Base-by-base conservation (phyloP, 768 basidiomycete genomes). In the Cyclocybe cylindracea region DNA sequence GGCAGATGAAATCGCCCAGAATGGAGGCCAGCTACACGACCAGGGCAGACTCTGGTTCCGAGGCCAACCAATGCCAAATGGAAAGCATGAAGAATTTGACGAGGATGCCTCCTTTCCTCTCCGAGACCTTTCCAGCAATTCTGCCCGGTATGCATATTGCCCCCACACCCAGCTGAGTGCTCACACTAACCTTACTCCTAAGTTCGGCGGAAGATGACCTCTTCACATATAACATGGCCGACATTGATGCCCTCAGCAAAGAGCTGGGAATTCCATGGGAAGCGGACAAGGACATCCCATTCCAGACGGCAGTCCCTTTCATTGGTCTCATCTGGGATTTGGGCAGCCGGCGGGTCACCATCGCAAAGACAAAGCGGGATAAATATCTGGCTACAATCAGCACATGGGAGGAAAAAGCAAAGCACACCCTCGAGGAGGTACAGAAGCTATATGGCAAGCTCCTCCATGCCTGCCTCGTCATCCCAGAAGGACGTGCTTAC, bases 321-420 rank as follows among this genome's bases (percentile, higher is more conserved):
- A 66, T 4, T 51, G 56, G 0, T 56, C 65, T 46, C 61, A 59
- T 0, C n/a, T n/a, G 1, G 1, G 38, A 0, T 53, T 66, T 42
- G n/a, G n/a, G n/a, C n/a, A n/a, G n/a, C n/a, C n/a, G n/a, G n/a
- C n/a, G n/a, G n/a, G n/a, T n/a, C n/a, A n/a, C n/a, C n/a, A n/a
- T n/a, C n/a, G n/a, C n/a, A n/a, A n/a, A n/a, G n/a, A n/a, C 24
- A 24, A 24, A 24, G 24, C 2, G 5, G 24, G 24, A 2, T 66
- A 74, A 49, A 67, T 66, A 78, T 52, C 71, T 78, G 7, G 60
- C 76, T 39, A 7, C 10, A 0, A 47, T 76, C 2, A 72, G 71
- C 0, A 13, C 39, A 0, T 24, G 24, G 24, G 24, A 24, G 5
- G 5, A 24, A 5, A 5, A 3, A 6, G 2, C 53, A 64, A 16